Percentiles rank a stretch among this genome's conserved stretches.
phyloP scores from a whole-genome alignment of 2,329 filamentous ascomycete genomes.

The Ceratocystis diversiconidia region DNA sequence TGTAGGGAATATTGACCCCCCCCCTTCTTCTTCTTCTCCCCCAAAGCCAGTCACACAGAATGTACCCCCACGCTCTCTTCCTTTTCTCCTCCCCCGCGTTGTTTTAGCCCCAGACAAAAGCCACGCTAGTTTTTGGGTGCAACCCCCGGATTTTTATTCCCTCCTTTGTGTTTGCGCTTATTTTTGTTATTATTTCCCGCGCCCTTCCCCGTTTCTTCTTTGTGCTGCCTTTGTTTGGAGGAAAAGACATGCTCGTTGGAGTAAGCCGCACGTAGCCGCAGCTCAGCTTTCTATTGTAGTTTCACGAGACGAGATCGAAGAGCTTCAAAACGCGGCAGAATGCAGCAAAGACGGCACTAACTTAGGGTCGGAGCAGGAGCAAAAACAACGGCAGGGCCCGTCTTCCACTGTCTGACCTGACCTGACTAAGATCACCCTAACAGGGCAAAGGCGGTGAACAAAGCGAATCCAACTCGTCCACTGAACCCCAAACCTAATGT shows the following conservation, averaged over 20 bases:
- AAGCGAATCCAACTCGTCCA: no score
- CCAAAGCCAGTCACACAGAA: slow-evolving; percentile 18
- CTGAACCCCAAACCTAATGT: no score
- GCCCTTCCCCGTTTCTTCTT: neutral
- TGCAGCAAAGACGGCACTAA: no score
- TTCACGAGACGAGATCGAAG: neutral
- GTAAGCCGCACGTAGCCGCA: no score
- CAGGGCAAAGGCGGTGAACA: no score
- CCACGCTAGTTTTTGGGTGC: neutral
- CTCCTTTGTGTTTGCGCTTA: neutral
- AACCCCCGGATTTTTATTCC: neutral
- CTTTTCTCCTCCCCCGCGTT: slow-evolving; percentile 30
- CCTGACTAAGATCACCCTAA: no score
- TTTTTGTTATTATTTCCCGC: neutral
- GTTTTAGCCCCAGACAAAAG: slow-evolving; percentile 24
- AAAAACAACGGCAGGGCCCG: no score
- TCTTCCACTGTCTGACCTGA: no score
- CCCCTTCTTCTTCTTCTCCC: neutral
- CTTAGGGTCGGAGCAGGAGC: no score
- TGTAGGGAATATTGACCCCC: neutral
- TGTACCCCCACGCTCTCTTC: slow-evolving; percentile 33
- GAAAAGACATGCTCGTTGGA: no score
- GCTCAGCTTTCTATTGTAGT: no score
- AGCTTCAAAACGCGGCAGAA: neutral
- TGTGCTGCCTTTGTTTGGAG: neutral